Conservation (phyloP, 108 stramenopile species). For the Discostella stelligeroides region DNA sequence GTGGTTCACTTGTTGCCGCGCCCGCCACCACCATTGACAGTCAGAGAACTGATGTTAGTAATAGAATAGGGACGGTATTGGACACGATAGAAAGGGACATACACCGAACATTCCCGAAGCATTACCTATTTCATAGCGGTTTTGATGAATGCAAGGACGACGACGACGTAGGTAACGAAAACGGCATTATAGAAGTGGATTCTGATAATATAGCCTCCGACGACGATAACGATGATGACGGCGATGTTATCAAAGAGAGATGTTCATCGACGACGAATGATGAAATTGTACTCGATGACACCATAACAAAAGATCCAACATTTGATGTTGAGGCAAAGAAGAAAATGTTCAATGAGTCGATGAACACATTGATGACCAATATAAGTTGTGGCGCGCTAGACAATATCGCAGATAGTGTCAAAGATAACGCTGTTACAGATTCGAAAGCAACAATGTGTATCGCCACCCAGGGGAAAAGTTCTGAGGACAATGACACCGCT, state of each 20-base stretch:
- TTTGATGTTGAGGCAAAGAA: conserved; percentile 24
- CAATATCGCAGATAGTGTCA: neutral
- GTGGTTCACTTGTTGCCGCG: no score
- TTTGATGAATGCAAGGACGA: conserved; percentile 35
- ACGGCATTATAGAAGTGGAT: neutral
- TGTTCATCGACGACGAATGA: neutral
- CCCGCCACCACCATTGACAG: neutral
- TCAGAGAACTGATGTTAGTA: neutral
- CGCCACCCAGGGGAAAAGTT: neutral
- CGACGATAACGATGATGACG: conserved; percentile 34
- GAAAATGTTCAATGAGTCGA: conserved; percentile 36
- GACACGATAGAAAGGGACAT: conserved; percentile 91
- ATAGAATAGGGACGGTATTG: conserved; percentile 5
- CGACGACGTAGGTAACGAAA: conserved; percentile 2
- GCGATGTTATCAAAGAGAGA: neutral
- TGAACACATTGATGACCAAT: conserved; percentile 6
- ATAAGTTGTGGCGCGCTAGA: conserved; percentile 5
- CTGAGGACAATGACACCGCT: neutral
- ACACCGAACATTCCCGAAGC: conserved; percentile 88
- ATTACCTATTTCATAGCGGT: conserved; percentile 73
- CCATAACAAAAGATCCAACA: neutral
- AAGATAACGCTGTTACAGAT: neutral
- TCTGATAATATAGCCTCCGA: conserved; percentile 16
- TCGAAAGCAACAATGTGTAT: neutral
- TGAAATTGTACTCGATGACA: conserved; percentile 5